A percentile compares a stretch with the other conserved stretches of the same genome.
Evolutionary conservation across 176 grass and related monocot species (phyloP).

Genomic region (Dactylis glomerata): DNA sequence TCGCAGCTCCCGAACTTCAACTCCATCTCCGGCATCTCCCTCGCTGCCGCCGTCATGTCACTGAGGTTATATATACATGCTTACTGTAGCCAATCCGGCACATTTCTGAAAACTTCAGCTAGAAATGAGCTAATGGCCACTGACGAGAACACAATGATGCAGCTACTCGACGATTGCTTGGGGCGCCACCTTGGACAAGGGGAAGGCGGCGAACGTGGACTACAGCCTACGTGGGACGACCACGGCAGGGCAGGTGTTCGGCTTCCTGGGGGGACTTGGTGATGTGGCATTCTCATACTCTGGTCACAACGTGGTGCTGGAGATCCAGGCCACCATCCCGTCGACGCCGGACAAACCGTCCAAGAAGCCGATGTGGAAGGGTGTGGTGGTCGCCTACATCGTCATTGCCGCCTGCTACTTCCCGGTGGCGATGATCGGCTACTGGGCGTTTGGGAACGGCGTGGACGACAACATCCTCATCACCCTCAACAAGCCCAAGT

Average conservation of each 20-base stretch:
- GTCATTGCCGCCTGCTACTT: slow-evolving; percentile 83
- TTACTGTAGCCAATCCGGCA: neutral
- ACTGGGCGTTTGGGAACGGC: slow-evolving; percentile 54
- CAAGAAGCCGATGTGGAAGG: slow-evolving; percentile 92
- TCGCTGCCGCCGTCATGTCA: slow-evolving; percentile 91
- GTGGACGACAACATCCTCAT: slow-evolving; percentile 70
- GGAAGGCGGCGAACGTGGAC: slow-evolving; percentile 50
- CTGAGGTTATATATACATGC: slow-evolving; percentile 36
- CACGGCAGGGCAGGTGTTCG: slow-evolving; percentile 55
- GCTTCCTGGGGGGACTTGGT: slow-evolving; percentile 66
- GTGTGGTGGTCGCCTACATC: slow-evolving; percentile 80
- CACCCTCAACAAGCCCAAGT: slow-evolving; percentile 51
- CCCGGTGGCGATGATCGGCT: slow-evolving; percentile 75
- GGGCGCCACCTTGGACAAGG: slow-evolving; percentile 69
- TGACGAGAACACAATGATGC: neutral
- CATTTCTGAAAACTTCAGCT: neutral
- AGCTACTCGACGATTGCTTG: slow-evolving; percentile 87
- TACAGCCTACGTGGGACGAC: slow-evolving; percentile 39
- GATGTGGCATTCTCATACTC: slow-evolving; percentile 76
- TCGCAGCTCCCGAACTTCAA: slow-evolving; percentile 89
- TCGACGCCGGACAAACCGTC: slow-evolving; percentile 62
- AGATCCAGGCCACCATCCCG: slow-evolving; percentile 83
- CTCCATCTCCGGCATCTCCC: slow-evolving; percentile 86
- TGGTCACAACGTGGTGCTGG: slow-evolving; percentile 78
- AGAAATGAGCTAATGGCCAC: neutral